These are phyloP conservation scores for Lactarius tabidus DNA, from an alignment of 768 basidiomycete species.

Conservation along the genomic window DNA sequence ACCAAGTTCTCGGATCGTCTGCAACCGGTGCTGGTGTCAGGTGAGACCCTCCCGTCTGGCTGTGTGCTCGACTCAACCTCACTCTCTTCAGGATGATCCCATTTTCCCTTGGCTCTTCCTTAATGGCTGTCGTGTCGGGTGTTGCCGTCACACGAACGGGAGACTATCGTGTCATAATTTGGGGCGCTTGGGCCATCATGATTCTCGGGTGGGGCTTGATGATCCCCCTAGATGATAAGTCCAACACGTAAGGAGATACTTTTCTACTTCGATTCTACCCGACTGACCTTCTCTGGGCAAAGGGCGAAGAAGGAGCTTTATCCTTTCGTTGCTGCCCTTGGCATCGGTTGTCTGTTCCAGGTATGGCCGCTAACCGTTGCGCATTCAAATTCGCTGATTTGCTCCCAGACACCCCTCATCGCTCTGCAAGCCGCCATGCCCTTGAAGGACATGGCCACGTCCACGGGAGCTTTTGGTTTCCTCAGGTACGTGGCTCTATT, in stretches of 20 bases:
- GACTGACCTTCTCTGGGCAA: conserved; percentile 9
- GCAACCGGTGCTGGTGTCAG: conserved; percentile 66
- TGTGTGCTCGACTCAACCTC: not conserved
- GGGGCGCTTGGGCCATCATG: conserved; percentile 55
- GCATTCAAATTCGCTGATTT: not conserved
- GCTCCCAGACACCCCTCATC: conserved; percentile 55
- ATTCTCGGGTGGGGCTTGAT: conserved; percentile 68
- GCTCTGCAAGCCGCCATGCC: conserved; percentile 87
- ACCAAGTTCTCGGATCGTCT: conserved; percentile 71
- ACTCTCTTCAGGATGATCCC: conserved; percentile 56
- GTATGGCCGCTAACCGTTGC: conserved; percentile 23
- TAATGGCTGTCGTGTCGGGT: conserved; percentile 55
- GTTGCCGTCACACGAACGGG: conserved; percentile 53
- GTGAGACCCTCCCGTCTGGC: conserved; percentile 34
- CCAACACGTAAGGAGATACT: conserved; percentile 40
- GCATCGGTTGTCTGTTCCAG: conserved; percentile 64
- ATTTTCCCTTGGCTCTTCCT: conserved; percentile 58
- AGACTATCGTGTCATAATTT: conserved; percentile 58
- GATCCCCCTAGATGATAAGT: conserved; percentile 58
- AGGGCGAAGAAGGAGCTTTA: conserved; percentile 64
- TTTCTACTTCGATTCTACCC: not conserved
- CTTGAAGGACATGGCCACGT: conserved; percentile 79
- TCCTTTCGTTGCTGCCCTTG: conserved; percentile 60
- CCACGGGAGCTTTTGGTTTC: conserved; percentile 66
- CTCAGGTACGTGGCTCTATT: conserved; percentile 45